Base-by-base conservation (phyloP, 495 filamentous ascomycete species). In the Lineolata rhizophorae region DNA sequence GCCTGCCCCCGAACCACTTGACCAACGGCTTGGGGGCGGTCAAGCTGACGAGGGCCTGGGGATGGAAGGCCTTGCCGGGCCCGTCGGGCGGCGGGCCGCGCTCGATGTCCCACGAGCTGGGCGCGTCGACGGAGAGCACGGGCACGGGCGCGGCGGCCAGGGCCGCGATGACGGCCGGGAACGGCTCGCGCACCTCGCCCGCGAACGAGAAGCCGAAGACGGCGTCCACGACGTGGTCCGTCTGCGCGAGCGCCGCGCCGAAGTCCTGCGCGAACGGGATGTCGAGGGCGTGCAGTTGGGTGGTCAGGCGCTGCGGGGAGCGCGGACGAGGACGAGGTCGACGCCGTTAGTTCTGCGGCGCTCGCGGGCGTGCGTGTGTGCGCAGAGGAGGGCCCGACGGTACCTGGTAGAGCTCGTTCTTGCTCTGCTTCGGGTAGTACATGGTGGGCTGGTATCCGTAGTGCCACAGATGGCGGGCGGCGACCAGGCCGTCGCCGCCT, bases 181-280 rank as follows among this genome's bases (percentile, higher is more conserved):
- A 95, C 0, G 87, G 87, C 38, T 90, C 83, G 4, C 87, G 74
- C 20, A 97, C 70, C 30, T 82, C 69, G 8, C 82, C 84, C n/a
- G 72, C 71, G 56, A 95, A 95, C 43, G 76, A 83, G 61, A 95
- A 97, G 25, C 75, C 87, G 46, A 97, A 97, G 45, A 97, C 79
- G 25, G 90, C 81, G 53, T 97, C 87, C 35, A 97, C 60, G 30
- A 97, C 59, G 42, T 92, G 74, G 47, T 90, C 65, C 14, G 74
- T 60, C 28, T 67, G 57, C 37, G 61, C 52, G 3, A 92, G 48
- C 6, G 77, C 72, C 2, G 52, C 27, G 13, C 55, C 47, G 42
- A 93, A 91, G 56, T 93, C 82, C 12, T 72, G 61, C 9, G 80
- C 72, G 57, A 95, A 87, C 5, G 80, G 80, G 30, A 97, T 60